phyloP scores from a whole-genome alignment of 352 stramenopile genomes.

The Phytophthora brassicae region DNA sequence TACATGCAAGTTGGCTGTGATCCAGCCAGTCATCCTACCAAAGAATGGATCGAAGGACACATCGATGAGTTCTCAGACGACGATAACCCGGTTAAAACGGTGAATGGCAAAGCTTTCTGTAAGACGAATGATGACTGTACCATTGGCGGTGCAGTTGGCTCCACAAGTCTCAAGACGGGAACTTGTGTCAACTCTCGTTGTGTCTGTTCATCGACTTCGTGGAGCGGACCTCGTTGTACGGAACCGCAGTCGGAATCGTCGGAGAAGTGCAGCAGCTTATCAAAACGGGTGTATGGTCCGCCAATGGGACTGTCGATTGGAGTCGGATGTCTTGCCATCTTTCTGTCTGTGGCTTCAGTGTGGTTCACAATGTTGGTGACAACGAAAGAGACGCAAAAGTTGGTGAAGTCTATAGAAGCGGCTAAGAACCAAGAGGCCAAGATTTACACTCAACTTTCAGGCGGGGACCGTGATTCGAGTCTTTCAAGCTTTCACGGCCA shows the following conservation, averaged over 20 bases:
- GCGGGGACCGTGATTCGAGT: slow-evolving; percentile 5
- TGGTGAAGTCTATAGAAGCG: slow-evolving; percentile 16
- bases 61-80: slow-evolving; percentile 62
- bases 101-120: slow-evolving; percentile 57
- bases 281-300: slow-evolving; percentile 39
- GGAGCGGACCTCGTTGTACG: slow-evolving; percentile 56
- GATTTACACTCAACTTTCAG: slow-evolving; percentile 12
- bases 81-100: slow-evolving; percentile 47
- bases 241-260: slow-evolving; percentile 34
- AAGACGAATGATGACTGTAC: slow-evolving; percentile 60
- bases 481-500: slow-evolving; percentile 10
- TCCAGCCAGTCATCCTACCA: slow-evolving; percentile 56
- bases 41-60: slow-evolving; percentile 65
- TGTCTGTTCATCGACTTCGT: slow-evolving; percentile 46
- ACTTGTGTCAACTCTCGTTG: slow-evolving; percentile 60
- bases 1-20: slow-evolving; percentile 63
- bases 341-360: slow-evolving; percentile 36
- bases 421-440: slow-evolving; percentile 22
- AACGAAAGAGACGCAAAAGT: slow-evolving; percentile 20
- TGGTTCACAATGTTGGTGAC: slow-evolving; percentile 31
- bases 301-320: slow-evolving; percentile 41
- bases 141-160: slow-evolving; percentile 27
- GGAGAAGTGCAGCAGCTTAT: slow-evolving; percentile 26
- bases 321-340: slow-evolving; percentile 33
- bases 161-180: slow-evolving; percentile 38